Evolutionary conservation across 140 eudicot genomes (phyloP).

Genomic region (Bidens hawaiensis): DNA sequence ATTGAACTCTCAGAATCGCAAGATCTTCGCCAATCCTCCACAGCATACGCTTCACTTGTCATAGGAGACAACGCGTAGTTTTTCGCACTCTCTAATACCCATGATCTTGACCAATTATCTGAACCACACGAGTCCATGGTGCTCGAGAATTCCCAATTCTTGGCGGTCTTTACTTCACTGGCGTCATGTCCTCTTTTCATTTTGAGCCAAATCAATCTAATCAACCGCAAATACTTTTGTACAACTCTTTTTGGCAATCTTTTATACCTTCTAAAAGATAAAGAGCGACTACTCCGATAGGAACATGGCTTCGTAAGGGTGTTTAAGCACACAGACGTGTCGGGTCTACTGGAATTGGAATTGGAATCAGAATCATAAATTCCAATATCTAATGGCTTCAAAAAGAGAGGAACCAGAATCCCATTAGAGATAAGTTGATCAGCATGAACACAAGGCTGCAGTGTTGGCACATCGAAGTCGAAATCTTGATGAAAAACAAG

Average conservation of each 20-base stretch:
- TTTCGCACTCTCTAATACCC: constrained; percentile 11
- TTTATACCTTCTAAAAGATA: constrained; percentile 45
- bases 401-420: constrained; percentile 43
- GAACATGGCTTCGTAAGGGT: constrained; percentile 18
- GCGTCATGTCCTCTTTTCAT: constrained; percentile 35
- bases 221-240: constrained; percentile 48
- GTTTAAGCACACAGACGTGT: constrained; percentile 9
- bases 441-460: constrained; percentile 62
- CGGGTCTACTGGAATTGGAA: constrained; percentile 21
- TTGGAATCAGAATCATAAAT: constrained; percentile 15
- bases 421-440: constrained; percentile 74
- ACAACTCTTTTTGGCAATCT: constrained; percentile 53
- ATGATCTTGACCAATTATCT: constrained; percentile 26
- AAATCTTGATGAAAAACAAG: constrained; percentile 55
- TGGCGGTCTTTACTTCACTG: constrained; percentile 4
- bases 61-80: constrained; percentile 42
- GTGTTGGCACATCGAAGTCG: constrained; percentile 55
- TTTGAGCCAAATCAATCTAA: constrained; percentile 49
- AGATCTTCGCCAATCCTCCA: constrained; percentile 37
- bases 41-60: constrained; percentile 29
- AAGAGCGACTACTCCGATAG: constrained; percentile 30
- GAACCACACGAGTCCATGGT: constrained; percentile 15
- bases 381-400: constrained; percentile 28
- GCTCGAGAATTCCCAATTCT: constrained; percentile 12
- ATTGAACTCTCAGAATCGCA: constrained; percentile 68